Evolutionary conservation across 768 basidiomycete species (phyloP).

Genomic region (Lentinula guzmanii): DNA sequence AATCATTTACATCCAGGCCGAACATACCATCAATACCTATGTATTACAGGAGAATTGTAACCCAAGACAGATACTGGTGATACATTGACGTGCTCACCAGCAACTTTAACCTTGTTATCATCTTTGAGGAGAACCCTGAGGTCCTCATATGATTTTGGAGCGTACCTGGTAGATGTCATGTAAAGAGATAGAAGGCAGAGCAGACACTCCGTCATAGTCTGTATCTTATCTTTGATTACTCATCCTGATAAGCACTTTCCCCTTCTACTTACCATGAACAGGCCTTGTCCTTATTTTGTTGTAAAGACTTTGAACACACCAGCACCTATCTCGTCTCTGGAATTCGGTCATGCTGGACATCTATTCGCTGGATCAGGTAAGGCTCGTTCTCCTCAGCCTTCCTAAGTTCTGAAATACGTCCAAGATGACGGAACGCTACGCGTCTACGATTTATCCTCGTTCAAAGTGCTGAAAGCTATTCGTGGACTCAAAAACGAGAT

Average conservation of each 20-base stretch:
- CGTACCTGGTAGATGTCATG: neutral
- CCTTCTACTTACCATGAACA: neutral
- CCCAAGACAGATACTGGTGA: neutral
- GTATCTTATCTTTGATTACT: too few relatives aligned
- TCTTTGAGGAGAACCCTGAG: conserved; percentile 44
- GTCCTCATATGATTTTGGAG: conserved; percentile 35
- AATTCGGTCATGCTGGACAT: conserved; percentile 39
- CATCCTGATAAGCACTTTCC: neutral
- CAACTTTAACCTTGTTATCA: conserved; percentile 90
- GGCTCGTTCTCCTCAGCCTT: neutral
- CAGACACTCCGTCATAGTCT: neutral
- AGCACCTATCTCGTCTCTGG: conserved; percentile 47
- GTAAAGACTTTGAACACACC: conserved; percentile 32
- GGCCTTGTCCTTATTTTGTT: neutral
- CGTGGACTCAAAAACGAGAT: conserved; percentile 52
- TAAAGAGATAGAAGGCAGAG: neutral
- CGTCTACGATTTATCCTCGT: conserved; percentile 53
- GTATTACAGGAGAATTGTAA: neutral
- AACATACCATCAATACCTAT: conserved; percentile 64
- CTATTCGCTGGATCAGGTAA: conserved; percentile 62
- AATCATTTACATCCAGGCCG: neutral
- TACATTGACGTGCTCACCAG: conserved; percentile 46
- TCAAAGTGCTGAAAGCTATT: conserved; percentile 59
- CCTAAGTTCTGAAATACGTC: neutral
- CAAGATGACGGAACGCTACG: conserved; percentile 67